Evolutionary conservation across 83 land plant species (phyloP), one percentile per base, ranked within the genome.

Genomic region (Picea abies): DNA sequence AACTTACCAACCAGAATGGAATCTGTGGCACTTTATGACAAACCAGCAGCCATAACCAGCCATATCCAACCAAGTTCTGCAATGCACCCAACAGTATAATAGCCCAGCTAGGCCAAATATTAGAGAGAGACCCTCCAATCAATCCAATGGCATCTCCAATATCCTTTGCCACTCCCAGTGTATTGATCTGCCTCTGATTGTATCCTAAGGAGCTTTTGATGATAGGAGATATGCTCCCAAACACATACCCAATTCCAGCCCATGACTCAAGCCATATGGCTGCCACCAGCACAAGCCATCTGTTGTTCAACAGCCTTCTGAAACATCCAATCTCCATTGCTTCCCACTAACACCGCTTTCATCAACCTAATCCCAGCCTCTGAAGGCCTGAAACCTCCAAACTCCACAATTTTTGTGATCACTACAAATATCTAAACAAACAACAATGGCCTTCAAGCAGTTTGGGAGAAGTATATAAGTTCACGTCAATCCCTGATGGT

Each of bases 101-200:
- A 4, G 14, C 88, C 90, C 90, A 89, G 16, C 78, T 41, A 10
- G 91, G 91, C 70, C 87, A 83, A 60, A 84, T 63, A 52, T 87
- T 85, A 71, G 81, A 88, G 22, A 89, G 82, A 17, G 63, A 60
- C 5, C 91, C 90, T 25, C 88, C 79, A 39, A 89, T 44, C 14
- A 89, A 79, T n/a, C 91, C 91, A 12, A 87, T 41, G n/a, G 85
- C 81, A 66, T 88, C 91, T 44, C 91, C 91, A 58, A 89, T 84
- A 71, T 89, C 90, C 83, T 89, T 89, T 56, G 91, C 91, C 61
- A 89, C 91, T 11, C 90, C 91, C 73, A 89, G 76, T 9, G 81
- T 62, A 84, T 85, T 89, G 76, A 89, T 88, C 77, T 88, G 87
- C 85, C 80, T 90, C 83, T 89, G 91, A 49, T 88, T 88, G 76